Evolutionary conservation across 164 flowering plant species (phyloP).

Genomic region (Litsea cubeba): DNA sequence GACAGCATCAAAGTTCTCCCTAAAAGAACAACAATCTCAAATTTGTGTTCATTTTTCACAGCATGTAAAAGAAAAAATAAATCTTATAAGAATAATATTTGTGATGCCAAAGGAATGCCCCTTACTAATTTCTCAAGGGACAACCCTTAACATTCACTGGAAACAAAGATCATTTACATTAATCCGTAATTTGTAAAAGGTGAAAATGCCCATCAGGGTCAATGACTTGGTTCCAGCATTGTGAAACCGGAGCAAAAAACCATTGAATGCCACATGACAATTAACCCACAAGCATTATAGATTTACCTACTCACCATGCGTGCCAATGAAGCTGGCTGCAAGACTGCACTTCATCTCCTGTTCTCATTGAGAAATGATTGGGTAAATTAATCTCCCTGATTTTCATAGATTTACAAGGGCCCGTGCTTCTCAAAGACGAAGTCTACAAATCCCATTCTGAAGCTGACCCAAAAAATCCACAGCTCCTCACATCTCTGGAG

Average conservation of each 20-base stretch:
- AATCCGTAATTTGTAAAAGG: not conserved
- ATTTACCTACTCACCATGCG: not conserved
- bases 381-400: not conserved
- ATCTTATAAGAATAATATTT: not conserved
- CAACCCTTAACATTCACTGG: not conserved
- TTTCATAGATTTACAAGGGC: not conserved
- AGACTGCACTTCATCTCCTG: not conserved
- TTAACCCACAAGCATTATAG: not conserved
- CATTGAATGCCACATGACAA: not conserved
- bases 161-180: not conserved
- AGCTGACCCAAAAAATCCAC: not conserved
- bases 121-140: not conserved
- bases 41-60: no score
- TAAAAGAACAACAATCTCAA: no score
- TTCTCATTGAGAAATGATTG: not conserved
- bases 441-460: not conserved
- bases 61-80: no score
- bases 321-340: not conserved
- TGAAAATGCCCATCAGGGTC: not conserved
- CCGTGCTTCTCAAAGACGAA: not conserved
- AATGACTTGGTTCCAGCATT: not conserved
- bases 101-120: not conserved
- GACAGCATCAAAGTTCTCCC: no score
- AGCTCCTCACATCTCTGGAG: not conserved
- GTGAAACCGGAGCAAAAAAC: not conserved